Conservation (phyloP, 805 yeast genomes). For the Cyberlindnera saturnus region DNA sequence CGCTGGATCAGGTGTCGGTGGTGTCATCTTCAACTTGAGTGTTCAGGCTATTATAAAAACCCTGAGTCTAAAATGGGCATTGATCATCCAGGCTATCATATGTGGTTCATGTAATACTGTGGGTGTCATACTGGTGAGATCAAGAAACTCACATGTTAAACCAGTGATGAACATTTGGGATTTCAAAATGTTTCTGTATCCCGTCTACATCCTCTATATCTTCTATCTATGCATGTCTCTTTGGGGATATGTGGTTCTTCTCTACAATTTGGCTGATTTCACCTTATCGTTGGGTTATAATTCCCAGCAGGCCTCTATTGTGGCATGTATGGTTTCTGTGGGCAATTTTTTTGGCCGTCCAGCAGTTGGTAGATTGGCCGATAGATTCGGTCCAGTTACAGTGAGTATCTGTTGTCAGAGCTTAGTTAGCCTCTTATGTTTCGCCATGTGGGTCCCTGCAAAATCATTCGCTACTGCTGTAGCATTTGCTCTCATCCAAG, state of each 20-base stretch:
- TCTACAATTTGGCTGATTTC: constrained; percentile 55
- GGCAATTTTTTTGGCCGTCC: constrained; percentile 58
- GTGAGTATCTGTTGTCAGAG: constrained; percentile 33
- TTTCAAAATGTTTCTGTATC: constrained; percentile 28
- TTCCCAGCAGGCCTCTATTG: constrained; percentile 48
- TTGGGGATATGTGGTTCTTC: constrained; percentile 55
- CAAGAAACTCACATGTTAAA: constrained; percentile 32
- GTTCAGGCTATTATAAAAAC: constrained; percentile 29
- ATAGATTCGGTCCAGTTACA: constrained; percentile 46
- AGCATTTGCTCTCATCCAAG: constrained; percentile 45
- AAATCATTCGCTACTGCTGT: constrained; percentile 51
- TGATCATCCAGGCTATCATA: constrained; percentile 31
- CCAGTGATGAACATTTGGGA: constrained; percentile 38
- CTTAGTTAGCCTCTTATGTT: constrained; percentile 34
- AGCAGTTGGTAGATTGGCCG: constrained; percentile 43
- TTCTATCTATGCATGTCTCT: constrained; percentile 41
- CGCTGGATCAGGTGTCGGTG: constrained; percentile 39
- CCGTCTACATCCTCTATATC: constrained; percentile 37
- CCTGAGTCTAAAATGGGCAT: constrained; percentile 29
- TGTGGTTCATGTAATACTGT: constrained; percentile 29
- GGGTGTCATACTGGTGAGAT: constrained; percentile 30
- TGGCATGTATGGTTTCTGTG: constrained; percentile 53
- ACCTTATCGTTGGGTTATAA: constrained; percentile 55
- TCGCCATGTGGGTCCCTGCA: constrained; percentile 55
- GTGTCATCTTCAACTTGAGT: constrained; percentile 34